Evolutionary conservation across 225 moss, liverwort and hornwort genomes (phyloP).

Genomic region (Bryum argenteum): DNA sequence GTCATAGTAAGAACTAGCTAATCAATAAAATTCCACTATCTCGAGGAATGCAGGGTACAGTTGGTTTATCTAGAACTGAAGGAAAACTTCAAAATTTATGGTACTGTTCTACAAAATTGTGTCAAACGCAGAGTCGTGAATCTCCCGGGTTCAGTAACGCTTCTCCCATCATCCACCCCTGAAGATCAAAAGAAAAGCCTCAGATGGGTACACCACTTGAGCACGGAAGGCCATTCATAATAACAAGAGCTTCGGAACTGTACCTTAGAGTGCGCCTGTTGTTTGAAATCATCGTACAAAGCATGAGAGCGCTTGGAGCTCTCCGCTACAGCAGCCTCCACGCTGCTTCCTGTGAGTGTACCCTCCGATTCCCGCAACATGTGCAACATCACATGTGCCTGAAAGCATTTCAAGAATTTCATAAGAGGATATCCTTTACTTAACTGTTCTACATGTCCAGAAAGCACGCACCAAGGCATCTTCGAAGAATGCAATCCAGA

Average conservation of each 20-base stretch:
- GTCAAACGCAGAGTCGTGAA: conserved; percentile 55
- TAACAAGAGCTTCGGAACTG: neutral
- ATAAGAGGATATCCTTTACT: neutral
- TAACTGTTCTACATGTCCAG: conserved; percentile 2
- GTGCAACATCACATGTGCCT: conserved; percentile 92
- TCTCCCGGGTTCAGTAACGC: conserved; percentile 80
- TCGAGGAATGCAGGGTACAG: neutral
- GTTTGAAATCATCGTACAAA: conserved; percentile 70
- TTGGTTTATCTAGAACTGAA: conserved; percentile 1
- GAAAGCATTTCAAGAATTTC: conserved; percentile 2
- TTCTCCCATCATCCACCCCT: conserved; percentile 94
- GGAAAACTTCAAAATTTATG: conserved; percentile 15
- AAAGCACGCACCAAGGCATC: conserved; percentile 4
- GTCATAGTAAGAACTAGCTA: too few relatives aligned
- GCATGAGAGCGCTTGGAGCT: conserved; percentile 69
- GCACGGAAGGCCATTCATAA: neutral
- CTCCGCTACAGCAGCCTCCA: conserved; percentile 65
- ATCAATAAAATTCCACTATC: too few relatives aligned
- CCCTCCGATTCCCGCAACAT: conserved; percentile 53
- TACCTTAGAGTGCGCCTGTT: conserved; percentile 66
- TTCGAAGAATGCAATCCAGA: neutral
- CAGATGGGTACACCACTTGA: neutral
- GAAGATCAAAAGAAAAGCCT: conserved; percentile 17
- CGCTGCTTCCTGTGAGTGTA: conserved; percentile 38
- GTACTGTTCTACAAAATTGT: conserved; percentile 48